A percentile compares a stretch with the other conserved stretches of the same genome.
phyloP scores from a whole-genome alignment of 169 alveolate species.

The Plasmodium gallinaceum region DNA sequence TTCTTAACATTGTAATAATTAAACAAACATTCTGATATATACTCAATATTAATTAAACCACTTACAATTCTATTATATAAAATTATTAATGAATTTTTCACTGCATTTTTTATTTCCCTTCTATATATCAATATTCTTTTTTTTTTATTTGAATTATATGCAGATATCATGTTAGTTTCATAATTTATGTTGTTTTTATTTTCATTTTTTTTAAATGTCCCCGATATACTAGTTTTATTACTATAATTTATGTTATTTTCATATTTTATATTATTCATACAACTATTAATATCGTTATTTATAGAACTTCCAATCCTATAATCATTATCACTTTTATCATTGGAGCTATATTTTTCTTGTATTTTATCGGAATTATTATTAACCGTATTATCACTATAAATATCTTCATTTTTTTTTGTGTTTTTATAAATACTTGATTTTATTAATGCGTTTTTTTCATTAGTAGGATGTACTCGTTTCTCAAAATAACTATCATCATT shows the following conservation, averaged over 20 bases:
- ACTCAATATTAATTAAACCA: constrained; percentile 24
- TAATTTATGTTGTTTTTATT: neutral
- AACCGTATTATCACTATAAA: neutral
- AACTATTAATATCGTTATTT: neutral
- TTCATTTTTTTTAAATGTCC: neutral
- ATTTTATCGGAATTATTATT: neutral
- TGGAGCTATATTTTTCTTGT: neutral
- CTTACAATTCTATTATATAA: constrained; percentile 45
- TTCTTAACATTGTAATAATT: neutral
- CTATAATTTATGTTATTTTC: neutral
- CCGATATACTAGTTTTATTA: neutral
- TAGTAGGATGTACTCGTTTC: too few relatives aligned
- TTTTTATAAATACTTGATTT: neutral
- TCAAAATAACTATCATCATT: neutral
- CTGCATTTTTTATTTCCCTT: constrained; percentile 24
- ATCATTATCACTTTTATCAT: neutral
- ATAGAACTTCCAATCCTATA: neutral
- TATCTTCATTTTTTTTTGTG: neutral
- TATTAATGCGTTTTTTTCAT: too few relatives aligned
- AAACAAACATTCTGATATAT: constrained; percentile 22
- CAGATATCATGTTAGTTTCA: neutral
- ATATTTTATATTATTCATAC: neutral
- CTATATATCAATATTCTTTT: neutral
- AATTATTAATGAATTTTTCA: constrained; percentile 27
- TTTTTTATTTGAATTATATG: constrained; percentile 1